Evolutionary conservation across 1,284 basidiomycete genomes (phyloP), one percentile per base, ranked within the genome.

Genomic region (Cutaneotrichosporon dermatis): DNA sequence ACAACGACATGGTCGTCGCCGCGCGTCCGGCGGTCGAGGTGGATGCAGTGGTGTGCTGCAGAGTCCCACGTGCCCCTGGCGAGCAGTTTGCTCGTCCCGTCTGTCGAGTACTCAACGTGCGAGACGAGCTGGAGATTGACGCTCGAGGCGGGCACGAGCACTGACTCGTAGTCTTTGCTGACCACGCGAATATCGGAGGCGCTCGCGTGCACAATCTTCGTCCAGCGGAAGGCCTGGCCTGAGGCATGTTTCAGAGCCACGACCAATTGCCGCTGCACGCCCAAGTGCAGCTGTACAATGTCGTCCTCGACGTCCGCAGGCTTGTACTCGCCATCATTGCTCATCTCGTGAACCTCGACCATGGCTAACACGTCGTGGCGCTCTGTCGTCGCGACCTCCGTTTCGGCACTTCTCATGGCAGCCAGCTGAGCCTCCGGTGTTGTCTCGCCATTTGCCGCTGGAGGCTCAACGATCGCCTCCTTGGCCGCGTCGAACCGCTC

Each of bases 41-140:
- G 81, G 13, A 86, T 76, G 4, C 90, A 93, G 69, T 93, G 87
- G 77, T 98, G 95, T 6, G 92, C 81, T 60, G 92, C 91, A 2
- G 90, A 91, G 78, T 99, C 96, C 95, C 95, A 99, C 4, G 90
- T 81, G 0, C 88, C 88, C 54, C 86, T 83, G 5, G 86, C 87
- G 36, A 81, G 79, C 48, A 95, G 77, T 6, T 76, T 76, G 4
- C 89, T 87, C 3, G 89, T 90, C 1, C 92, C 93, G 76, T 96
- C 91, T 1, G 88, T 82, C 66, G 82, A 86, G 79, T 88, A 90
- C 61, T 88, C 85, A 10, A 88, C 79, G 9, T 74, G 78, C 74
- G 90, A 88, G 7, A 48, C 8, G 6, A 92, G 75, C 11, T 87
- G 87, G 37, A 93, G 81, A 6, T 86, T 88, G 54, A 86, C 82